Base-by-base conservation (phyloP, 768 basidiomycete species). In the Xerocomus potaroensis region DNA sequence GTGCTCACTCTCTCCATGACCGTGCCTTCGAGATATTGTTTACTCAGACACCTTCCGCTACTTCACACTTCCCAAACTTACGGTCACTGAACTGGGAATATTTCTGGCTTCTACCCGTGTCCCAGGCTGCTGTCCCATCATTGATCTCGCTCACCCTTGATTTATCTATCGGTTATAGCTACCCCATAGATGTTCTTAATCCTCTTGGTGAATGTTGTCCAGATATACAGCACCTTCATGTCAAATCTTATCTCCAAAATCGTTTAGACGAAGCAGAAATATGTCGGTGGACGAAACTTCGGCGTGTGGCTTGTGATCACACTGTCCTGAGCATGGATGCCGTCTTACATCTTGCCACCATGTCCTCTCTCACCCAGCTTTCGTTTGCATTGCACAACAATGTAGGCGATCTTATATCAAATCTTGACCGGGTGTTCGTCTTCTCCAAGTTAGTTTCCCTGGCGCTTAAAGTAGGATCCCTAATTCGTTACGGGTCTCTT, bases 1-100 rank as follows among this genome's bases (percentile, higher is more conserved):
- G 1, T n/a, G 7, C 4, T 2, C 3, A 3, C 1, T 3, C 4
- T 3, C 0, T 26, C 15, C 3, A 4, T 16, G 24, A 26, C 4
- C 8, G 18, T 9, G 15, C 37, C 5, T 9, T 26, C 3, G 10
- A 14, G 23, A 3, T 2, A n/a, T 1, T 39, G 16, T 16, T 39
- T 24, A 22, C 14, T 7, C 6, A 14, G 2, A 15, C 23, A n/a
- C n/a, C 37, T 15, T 16, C 11, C 4, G 23, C 10, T 16, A 23
- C n/a, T 9, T 23, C 37, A 16, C 37, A 24, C n/a, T 39, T 39
- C 8, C 37, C 37, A 18, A 11, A 16, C 7, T 14, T 39, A 39
- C 37, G 7, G 16, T 39, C 24, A 26, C 18, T 39, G 9, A 1
- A 9, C 16, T 39, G 23, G 37, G 5, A 16, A 22, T 6, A 18